A percentile compares a stretch with the other conserved stretches of the same genome.
Evolutionary conservation across 2,329 filamentous ascomycete genomes (phyloP).

Genomic region (Penicillium sclerotigenum): DNA sequence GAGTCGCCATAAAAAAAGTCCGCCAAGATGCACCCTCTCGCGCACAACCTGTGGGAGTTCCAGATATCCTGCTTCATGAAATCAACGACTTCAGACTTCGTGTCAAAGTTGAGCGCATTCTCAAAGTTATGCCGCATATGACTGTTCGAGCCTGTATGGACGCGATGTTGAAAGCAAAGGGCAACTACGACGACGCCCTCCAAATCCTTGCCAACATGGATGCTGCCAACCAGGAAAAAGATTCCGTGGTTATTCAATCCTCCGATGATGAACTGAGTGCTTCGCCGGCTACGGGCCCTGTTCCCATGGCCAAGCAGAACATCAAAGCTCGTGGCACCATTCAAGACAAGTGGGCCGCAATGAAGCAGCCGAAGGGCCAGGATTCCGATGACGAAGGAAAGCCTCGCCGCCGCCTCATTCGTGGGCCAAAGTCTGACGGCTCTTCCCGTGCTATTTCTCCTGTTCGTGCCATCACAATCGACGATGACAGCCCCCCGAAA

Average conservation of each 20-base stretch:
- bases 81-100: conserved; percentile 51
- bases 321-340: conserved; percentile 57
- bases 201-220: conserved; percentile 42
- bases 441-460: conserved; percentile 28
- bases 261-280: conserved; percentile 44
- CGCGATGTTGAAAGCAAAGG: conserved; percentile 50
- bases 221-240: background rate
- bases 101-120: conserved; percentile 53
- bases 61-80: conserved; percentile 47
- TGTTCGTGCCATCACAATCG: conserved; percentile 14
- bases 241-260: conserved; percentile 17
- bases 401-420: conserved; percentile 39
- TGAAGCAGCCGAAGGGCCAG: conserved; percentile 33
- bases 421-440: conserved; percentile 30
- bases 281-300: conserved; percentile 14
- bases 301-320: conserved; percentile 47
- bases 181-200: conserved; percentile 56
- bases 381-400: conserved; percentile 27
- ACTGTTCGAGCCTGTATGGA: conserved; percentile 49
- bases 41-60: conserved; percentile 43
- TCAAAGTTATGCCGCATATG: conserved; percentile 47
- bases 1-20: conserved; percentile 39
- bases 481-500: conserved; percentile 23
- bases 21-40: conserved; percentile 45
- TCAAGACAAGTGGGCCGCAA: conserved; percentile 56